Base-by-base conservation (phyloP, 345 rosid species). In the Melaleuca quinquenervia region DNA sequence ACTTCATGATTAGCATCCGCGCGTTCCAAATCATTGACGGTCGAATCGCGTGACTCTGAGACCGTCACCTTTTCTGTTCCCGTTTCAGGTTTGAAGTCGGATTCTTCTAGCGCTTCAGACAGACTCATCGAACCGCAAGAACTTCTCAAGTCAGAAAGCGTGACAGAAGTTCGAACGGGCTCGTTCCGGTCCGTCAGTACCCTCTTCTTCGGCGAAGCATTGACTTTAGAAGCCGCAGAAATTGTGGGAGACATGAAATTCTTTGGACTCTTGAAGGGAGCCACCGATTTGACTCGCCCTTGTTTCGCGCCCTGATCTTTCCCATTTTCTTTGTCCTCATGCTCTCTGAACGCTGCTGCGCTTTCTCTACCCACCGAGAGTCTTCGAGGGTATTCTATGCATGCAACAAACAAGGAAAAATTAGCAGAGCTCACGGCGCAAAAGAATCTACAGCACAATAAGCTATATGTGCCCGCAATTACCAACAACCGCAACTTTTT, bases 171-270 rank as follows among this genome's bases (percentile, higher is more conserved):
- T 26, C 91, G 88, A 88, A 86, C 74, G 24, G 88, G 60, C 83
- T 94, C 96, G 36, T 93, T 94, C 87, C 88, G 93, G 70, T 95
- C 98, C 3, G 90, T 85, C 89, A 96, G 92, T 16, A 96, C 87
- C 87, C 89, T 94, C 93, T 94, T 96, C 90, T 93, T 94, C 24
- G 98, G 96, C 2, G 97, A 94, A 56, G 96, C 60, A 84, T 87
- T 90, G 87, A 94, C 85, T 87, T 96, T 95, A 15, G 98, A 96
- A 85, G 91, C 96, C 2, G 99, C 98, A 83, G 98, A 94, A 36
- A 95, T 93, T 49, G 99, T 95, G 22, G 98, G 98, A 80, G 96
- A 93, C 99, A 94, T 96, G 90, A 96, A 96, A 90, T 94, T 89
- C 93, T 93, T 96, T 36, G 91, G 82, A 74, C 91, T 88, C 85